Percentiles rank a stretch among this genome's conserved stretches.
These are phyloP conservation scores for Panaeolus papilionaceus DNA, from an alignment of 768 basidiomycete genomes.

Conservation along the genomic window DNA sequence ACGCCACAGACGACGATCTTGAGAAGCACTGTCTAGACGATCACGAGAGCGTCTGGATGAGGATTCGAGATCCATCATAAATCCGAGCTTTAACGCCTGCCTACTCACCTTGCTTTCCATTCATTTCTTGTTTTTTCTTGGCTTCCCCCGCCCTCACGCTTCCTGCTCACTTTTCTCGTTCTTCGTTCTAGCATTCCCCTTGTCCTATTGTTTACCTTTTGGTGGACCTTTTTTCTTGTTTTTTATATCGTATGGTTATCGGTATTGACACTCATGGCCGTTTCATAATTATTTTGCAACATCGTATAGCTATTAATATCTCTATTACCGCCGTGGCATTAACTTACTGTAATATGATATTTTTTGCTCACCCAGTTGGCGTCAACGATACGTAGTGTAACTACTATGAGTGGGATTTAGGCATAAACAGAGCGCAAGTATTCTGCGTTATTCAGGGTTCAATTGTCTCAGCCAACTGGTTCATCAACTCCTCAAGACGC, in stretches of 20 bases:
- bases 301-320: neutral
- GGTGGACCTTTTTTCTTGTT: neutral
- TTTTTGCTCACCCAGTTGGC: neutral
- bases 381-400: no score
- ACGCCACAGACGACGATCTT: slow-evolving; percentile 48
- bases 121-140: neutral
- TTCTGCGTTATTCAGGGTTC: slow-evolving; percentile 9
- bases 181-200: neutral
- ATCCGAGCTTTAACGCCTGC: neutral
- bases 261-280: neutral
- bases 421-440: neutral
- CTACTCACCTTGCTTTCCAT: no score
- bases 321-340: neutral
- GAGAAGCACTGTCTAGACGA: slow-evolving; percentile 53
- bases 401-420: neutral
- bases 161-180: neutral
- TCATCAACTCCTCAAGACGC: slow-evolving; percentile 50
- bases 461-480: slow-evolving; percentile 26
- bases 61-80: slow-evolving; percentile 34
- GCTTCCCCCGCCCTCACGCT: no score
- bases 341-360: slow-evolving; percentile 2
- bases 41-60: slow-evolving; percentile 58
- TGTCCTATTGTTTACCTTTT: neutral
- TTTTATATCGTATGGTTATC: neutral
- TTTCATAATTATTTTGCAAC: neutral